Base-by-base conservation (phyloP, 805 yeast genomes). In the Metschnikowia peoriensis region DNA sequence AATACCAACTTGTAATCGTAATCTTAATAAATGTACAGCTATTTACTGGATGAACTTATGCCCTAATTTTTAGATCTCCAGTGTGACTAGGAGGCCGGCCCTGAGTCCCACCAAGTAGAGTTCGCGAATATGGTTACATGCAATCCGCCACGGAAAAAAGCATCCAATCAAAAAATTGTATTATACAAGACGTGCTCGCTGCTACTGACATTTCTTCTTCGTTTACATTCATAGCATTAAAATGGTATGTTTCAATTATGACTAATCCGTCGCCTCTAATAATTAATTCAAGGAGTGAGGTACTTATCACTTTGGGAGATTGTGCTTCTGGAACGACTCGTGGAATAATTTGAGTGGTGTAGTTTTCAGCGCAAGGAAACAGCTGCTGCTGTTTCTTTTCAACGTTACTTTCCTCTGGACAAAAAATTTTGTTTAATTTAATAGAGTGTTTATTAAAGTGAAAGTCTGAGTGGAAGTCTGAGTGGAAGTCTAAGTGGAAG, bases 1-100 rank as follows among this genome's bases (percentile, higher is more conserved):
- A 70, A 69, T 49, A 61, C 79, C 12, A 12, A 12, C 29, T 22
- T 47, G 69, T 67, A 46, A 52, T 77, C 47, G 70, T 35, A 56
- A 61, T 56, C 38, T 29, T 27, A 39, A 16, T 32, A 32, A 32
- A 32, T 32, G 14, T 32, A 22, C 22, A 22, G 22, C 22, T 22
- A 22, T 32, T 32, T 10, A 32, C 6, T 32, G 35, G 14, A 32
- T 32, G 35, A 4, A 22, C 22, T 22, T 22, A 22, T 22, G 22
- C 4, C 22, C 4, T 22, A 22, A 22, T 22, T 22, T 22, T 22
- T 22, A 22, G 22, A 22, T 22, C 22, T 22, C 22, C 22, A 22
- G 22, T 22, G 22, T 22, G 22, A 22, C 22, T 22, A 22, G 4
- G 4, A 22, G 22, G 22, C 22, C 22, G 22, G 22, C 22, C 22